These are phyloP conservation scores for Melastoma malabathricum DNA, from an alignment of 345 rosid genomes.

Conservation along the genomic window DNA sequence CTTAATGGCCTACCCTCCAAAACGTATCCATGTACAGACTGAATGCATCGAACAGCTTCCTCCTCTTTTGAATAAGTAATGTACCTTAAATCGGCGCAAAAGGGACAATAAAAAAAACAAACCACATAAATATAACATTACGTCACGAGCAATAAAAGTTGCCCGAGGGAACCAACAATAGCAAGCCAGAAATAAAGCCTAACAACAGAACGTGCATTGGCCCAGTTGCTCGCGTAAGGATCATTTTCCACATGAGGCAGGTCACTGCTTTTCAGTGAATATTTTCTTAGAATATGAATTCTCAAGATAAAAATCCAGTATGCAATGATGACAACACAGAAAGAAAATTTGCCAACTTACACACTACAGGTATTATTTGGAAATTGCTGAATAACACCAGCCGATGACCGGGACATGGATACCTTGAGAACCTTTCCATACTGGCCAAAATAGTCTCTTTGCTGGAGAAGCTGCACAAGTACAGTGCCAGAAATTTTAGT, in stretches of 20 bases:
- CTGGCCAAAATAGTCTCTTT: slow-evolving; percentile 72
- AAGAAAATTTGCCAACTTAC: slow-evolving; percentile 23
- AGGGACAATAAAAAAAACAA: background rate
- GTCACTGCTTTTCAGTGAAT: too few species aligned
- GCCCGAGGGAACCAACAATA: too few species aligned
- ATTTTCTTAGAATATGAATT: too few species aligned
- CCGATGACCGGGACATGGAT: slow-evolving; percentile 73
- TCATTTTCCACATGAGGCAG: too few species aligned
- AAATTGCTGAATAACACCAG: slow-evolving; percentile 78
- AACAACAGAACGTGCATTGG: too few species aligned
- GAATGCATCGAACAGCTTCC: slow-evolving; percentile 91
- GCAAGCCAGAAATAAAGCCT: too few species aligned
- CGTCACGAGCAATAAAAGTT: background rate
- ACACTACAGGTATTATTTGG: slow-evolving; percentile 94
- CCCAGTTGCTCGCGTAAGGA: too few species aligned
- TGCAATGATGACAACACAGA: background rate
- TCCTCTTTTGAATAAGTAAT: slow-evolving; percentile 80
- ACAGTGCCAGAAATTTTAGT: background rate
- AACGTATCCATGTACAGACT: slow-evolving; percentile 80
- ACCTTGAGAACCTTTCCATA: slow-evolving; percentile 89
- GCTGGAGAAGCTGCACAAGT: slow-evolving; percentile 56
- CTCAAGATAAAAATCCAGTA: background rate
- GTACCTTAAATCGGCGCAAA: slow-evolving; percentile 35
- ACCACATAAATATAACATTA: background rate
- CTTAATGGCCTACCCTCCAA: slow-evolving; percentile 72